These are phyloP conservation scores for Proliferodiscus dingleyae DNA, from an alignment of 2,329 filamentous ascomycete genomes.

Conservation along the genomic window DNA sequence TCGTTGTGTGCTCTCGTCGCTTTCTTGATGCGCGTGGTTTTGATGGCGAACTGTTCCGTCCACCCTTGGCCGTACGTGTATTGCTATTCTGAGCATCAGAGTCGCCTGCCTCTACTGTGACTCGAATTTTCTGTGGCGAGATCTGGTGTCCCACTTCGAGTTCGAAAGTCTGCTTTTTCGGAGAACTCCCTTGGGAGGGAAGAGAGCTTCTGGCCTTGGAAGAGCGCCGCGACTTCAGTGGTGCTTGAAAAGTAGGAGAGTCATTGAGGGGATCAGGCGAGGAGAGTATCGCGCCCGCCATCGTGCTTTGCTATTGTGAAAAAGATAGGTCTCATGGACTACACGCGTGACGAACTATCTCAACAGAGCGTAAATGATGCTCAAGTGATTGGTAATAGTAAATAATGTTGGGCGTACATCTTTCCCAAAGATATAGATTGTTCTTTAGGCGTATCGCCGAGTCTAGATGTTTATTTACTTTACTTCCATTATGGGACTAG, in stretches of 20 bases:
- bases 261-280: slow-evolving; percentile 34
- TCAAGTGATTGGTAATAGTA: neutral
- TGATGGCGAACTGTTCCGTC: slow-evolving; percentile 11
- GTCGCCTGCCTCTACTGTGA: slow-evolving; percentile 32
- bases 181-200: slow-evolving; percentile 26
- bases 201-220: slow-evolving; percentile 21
- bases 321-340: slow-evolving; percentile 4
- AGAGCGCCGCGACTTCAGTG: slow-evolving; percentile 24
- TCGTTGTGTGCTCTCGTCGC: slow-evolving; percentile 27
- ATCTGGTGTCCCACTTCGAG: slow-evolving; percentile 31
- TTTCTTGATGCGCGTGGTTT: slow-evolving; percentile 17
- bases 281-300: slow-evolving; percentile 24
- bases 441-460: too few species aligned
- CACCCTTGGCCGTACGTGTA: slow-evolving; percentile 10
- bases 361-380: neutral
- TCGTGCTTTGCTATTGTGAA: slow-evolving; percentile 15
- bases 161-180: slow-evolving; percentile 32
- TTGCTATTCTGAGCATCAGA: slow-evolving; percentile 24
- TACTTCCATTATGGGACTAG: neutral
- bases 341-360: slow-evolving; percentile 5
- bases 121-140: slow-evolving; percentile 32
- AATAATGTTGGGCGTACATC: too few species aligned
- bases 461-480: neutral
- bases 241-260: slow-evolving; percentile 23
- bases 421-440: too few species aligned